Evolutionary conservation across 306 rosid species (phyloP), one percentile per base, ranked within the genome.

Genomic region (Ziziphus jujuba): DNA sequence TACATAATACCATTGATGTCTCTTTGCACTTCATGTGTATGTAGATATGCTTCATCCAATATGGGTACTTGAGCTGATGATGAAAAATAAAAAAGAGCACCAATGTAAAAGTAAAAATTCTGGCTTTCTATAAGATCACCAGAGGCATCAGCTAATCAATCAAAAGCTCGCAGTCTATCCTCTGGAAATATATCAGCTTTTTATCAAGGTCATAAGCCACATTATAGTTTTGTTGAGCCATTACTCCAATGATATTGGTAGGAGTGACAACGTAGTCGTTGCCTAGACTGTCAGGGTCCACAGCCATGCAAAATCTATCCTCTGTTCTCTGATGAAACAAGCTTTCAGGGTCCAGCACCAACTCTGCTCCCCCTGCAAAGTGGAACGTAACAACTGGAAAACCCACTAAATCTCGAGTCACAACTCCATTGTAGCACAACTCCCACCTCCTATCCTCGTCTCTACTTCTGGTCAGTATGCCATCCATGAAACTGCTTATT

Each of bases 201-300:
- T 54, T 61, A n/a, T 7, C 47, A 0, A 80, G 60, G 52, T 84
- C 77, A 74, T 71, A 80, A 40, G 72, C 85, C n/a, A 83, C 66
- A 45, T 80, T 80, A 40, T 84, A 84, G 67, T 53, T 67, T 20
- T 84, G 81, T 28, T 77, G 85, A 3, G 79, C 85, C 50, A 77
- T n/a, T 44, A 80, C 52, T 8, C 79, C 83, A 59, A 77, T 67
- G 43, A 36, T 36, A 36, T 0, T 36, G 43, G 11, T 7, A 0
- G 43, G 43, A 36, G 11, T 2, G 25, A 77, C 22, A 33, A 6
- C 11, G 31, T 3, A 40, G 49, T 28, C 49, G 10, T 0, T 15
- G 8, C 6, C 35, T 15, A 12, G 72, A 13, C 6, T 20, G 70
- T 50, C 20, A 57, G 45, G 43, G 10, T 0, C 15, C 45, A 80